Conservation (phyloP, 345 rosid species). For the Carallia brachiata region DNA sequence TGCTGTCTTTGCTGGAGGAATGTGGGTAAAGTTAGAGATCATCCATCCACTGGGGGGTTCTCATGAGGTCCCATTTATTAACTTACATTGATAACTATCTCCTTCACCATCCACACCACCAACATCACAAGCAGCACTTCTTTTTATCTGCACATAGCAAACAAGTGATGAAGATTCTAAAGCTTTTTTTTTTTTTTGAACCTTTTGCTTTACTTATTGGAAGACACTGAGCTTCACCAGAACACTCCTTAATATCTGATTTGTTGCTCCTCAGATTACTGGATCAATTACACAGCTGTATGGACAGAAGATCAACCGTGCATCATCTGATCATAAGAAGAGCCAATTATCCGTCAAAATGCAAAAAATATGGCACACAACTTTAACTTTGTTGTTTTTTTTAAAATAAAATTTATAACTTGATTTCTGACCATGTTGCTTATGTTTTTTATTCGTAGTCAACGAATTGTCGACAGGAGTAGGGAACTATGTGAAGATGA, state of each 20-base stretch:
- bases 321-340: not conserved
- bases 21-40: slow-evolving; percentile 58
- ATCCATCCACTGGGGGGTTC: slow-evolving; percentile 77
- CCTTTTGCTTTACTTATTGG: no score
- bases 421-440: slow-evolving; percentile 20
- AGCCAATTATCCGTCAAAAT: not conserved
- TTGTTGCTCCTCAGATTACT: no score
- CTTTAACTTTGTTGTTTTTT: slow-evolving; percentile 37
- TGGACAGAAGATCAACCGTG: no score
- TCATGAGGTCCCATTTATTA: slow-evolving; percentile 91
- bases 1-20: slow-evolving; percentile 44
- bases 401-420: not conserved
- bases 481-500: slow-evolving; percentile 45
- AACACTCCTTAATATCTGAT: no score
- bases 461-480: slow-evolving; percentile 77
- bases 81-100: slow-evolving; percentile 59
- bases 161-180: no score
- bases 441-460: slow-evolving; percentile 15
- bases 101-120: not conserved
- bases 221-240: no score
- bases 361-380: slow-evolving; percentile 30
- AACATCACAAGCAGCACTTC: no score
- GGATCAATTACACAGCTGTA: no score
- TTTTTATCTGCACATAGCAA: no score
- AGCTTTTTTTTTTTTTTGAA: no score